A percentile compares a stretch with the other conserved stretches of the same genome.
Conservation (phyloP, 2,329 filamentous ascomycete genomes). For the Arthrobotrys pseudoclavata region DNA sequence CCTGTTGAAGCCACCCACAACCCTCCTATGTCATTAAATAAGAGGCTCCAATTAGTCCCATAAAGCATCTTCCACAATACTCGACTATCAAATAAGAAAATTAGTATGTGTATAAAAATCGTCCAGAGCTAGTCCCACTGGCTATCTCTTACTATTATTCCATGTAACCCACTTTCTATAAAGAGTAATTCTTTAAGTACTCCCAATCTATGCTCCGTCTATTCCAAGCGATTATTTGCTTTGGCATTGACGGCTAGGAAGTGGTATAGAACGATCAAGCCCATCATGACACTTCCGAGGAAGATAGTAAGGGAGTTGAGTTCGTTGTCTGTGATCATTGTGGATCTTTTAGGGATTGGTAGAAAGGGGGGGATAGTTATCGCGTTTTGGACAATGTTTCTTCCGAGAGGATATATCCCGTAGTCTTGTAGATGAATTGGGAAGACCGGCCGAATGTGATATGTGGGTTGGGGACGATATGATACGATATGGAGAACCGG, state of each 20-base stretch:
- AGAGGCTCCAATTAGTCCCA: neutral
- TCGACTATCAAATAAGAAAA: neutral
- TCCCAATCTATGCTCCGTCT: neutral
- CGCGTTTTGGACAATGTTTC: neutral
- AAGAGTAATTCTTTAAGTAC: neutral
- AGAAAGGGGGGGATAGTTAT: neutral
- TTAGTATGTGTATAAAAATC: neutral
- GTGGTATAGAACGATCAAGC: conserved; percentile 94
- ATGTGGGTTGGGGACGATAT: conserved; percentile 12
- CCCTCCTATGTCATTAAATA: neutral
- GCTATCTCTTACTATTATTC: neutral
- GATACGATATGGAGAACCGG: neutral
- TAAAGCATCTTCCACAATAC: neutral
- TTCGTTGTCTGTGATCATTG: conserved; percentile 93
- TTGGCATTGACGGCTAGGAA: conserved; percentile 95
- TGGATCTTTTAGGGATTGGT: neutral
- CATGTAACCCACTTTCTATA: neutral
- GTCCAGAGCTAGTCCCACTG: neutral
- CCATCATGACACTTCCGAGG: conserved; percentile 88
- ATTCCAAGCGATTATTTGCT: conserved; percentile 67
- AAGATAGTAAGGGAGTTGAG: conserved; percentile 94
- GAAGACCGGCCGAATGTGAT: neutral
- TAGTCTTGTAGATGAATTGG: neutral
- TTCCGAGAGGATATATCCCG: neutral
- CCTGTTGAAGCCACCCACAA: neutral